phyloP scores from a whole-genome alignment of 495 filamentous ascomycete genomes.

The Daldinia concentrica region DNA sequence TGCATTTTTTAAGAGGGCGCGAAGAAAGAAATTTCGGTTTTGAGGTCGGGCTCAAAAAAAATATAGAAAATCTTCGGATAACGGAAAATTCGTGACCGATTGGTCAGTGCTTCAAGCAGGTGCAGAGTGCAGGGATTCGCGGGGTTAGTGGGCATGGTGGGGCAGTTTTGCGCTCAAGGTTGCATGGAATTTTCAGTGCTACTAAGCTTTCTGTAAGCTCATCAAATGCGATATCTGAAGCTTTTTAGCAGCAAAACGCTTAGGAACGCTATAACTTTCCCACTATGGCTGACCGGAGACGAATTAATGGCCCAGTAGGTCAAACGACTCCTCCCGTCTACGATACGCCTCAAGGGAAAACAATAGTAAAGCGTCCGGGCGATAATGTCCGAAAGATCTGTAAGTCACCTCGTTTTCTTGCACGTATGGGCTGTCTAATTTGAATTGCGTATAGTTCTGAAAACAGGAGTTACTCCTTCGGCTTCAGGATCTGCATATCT shows the following conservation, averaged over 20 bases:
- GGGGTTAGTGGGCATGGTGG: constrained; percentile 30
- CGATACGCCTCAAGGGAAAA: constrained; percentile 48
- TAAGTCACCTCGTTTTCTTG: constrained; percentile 56
- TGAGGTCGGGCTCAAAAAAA: constrained; percentile 17
- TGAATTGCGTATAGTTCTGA: constrained; percentile 68
- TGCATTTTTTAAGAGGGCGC: constrained; percentile 8
- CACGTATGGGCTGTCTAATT: constrained; percentile 3
- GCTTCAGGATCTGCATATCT: constrained; percentile 95
- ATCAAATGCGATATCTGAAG: constrained; percentile 12
- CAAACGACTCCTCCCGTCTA: constrained; percentile 81
- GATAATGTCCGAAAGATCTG: constrained; percentile 82
- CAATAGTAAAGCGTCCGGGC: constrained; percentile 57
- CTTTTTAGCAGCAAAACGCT: constrained; percentile 20
- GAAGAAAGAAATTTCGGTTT: constrained; percentile 33
- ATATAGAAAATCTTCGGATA: constrained; percentile 28
- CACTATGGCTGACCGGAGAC: constrained; percentile 83
- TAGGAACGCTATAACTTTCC: constrained; percentile 20
- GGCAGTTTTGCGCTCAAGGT: constrained; percentile 15
- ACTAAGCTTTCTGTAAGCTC: constrained; percentile 11
- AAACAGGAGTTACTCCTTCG: constrained; percentile 91
- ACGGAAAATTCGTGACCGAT: constrained; percentile 7
- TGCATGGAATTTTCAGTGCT: constrained; percentile 32
- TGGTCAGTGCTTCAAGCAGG: constrained; percentile 45
- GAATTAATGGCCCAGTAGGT: constrained; percentile 86
- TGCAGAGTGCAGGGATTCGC: constrained; percentile 1